Base-by-base conservation (phyloP, 176 grass and related monocot genomes). In the Musa troglodytarum region DNA sequence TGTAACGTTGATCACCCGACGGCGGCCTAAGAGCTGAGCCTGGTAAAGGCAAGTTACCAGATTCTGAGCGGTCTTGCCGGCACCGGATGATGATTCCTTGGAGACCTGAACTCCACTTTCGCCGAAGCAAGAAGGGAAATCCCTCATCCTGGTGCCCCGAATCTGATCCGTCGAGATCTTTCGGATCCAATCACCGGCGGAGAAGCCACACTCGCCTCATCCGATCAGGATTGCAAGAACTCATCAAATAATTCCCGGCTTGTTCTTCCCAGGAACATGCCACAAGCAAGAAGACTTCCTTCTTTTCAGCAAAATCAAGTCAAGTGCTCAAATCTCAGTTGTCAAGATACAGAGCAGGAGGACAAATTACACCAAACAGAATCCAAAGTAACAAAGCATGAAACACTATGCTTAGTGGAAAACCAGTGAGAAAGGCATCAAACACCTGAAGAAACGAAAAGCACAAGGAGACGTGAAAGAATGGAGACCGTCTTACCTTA, bases 41-140 rank as follows among this genome's bases (percentile, higher is more conserved):
- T 79, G 92, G 84, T 96, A 96, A 19, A 96, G 84, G 82, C 89
- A 92, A 52, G 86, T 96, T 59, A 96, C 92, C 29, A 84, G 74
- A 69, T 87, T 92, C 80, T 84, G 86, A 15, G 86, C 74, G 2
- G 82, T 58, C 29, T 80, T 85, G 74, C 77, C 85, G 25, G 24
- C 81, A 53, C 85, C 77, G 34, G 34, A 87, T 24, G 88, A 79
- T 3, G 82, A 82, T 68, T 91, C 88, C 34, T 43, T 43, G 6
- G 86, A 83, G 65, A 91, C 87, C 84, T 96, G 92, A 53, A 91
- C 83, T 11, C 92, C 88, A 63, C 83, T 96, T 83, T 96, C 88
- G 49, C 92, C 92, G 73, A 96, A 96, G 86, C 92, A 96, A 76
- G 92, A 95, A 70, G 88, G 34, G 34, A 43, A 43, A 43, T 43